Percentiles rank a stretch among this genome's conserved stretches.
Evolutionary conservation across 75 land plant species (phyloP).

Genomic region (Azolla pinnata): DNA sequence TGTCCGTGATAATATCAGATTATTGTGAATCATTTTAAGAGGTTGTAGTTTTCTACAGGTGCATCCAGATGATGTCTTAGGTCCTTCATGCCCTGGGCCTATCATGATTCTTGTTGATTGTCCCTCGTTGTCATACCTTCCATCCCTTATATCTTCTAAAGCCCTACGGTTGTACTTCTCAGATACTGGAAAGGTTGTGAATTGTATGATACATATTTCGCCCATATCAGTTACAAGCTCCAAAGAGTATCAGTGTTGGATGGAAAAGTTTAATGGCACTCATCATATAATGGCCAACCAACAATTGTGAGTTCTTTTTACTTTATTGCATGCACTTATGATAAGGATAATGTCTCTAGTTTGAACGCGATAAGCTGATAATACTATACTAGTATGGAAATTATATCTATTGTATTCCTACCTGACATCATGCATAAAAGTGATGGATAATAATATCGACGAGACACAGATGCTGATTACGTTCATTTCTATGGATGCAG

Average conservation of each 20-base stretch:
- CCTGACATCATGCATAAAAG: background rate
- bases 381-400: too few relatives aligned
- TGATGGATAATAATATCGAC: background rate
- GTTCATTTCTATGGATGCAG: slow-evolving; percentile 26
- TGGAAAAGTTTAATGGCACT: slow-evolving; percentile 56
- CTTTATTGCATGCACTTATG: too few relatives aligned
- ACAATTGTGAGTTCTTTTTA: slow-evolving; percentile 60
- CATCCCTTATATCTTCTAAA: slow-evolving; percentile 39
- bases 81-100: slow-evolving; percentile 87
- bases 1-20: slow-evolving; percentile 12
- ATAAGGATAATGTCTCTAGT: too few relatives aligned
- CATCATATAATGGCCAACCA: slow-evolving; percentile 94
- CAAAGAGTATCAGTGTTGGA: slow-evolving; percentile 62
- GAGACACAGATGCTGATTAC: background rate
- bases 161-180: slow-evolving; percentile 33
- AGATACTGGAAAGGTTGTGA: slow-evolving; percentile 44
- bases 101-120: slow-evolving; percentile 79
- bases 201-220: slow-evolving; percentile 71
- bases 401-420: background rate
- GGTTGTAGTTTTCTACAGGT: slow-evolving; percentile 36
- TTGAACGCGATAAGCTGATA: too few relatives aligned
- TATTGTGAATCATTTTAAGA: background rate
- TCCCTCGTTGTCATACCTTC: slow-evolving; percentile 54
- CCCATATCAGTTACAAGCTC: slow-evolving; percentile 49
- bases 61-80: slow-evolving; percentile 88